phyloP scores from a whole-genome alignment of 441 rosid species.

The Eutrema salsugineum region DNA sequence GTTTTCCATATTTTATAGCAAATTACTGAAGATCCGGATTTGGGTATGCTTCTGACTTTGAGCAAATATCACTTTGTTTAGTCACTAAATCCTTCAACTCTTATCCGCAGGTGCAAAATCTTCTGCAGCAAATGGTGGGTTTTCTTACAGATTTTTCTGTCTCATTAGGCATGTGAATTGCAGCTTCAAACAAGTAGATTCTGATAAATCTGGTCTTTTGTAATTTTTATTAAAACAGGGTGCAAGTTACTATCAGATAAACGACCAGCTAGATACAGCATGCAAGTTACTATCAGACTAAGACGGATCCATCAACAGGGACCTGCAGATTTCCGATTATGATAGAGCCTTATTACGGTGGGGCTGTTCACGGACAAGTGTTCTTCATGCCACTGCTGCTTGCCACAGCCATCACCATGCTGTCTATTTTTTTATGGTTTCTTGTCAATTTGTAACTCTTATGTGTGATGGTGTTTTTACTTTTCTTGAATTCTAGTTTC shows the following conservation, averaged over 20 bases:
- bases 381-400: conserved; percentile 20
- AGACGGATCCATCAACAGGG: conserved; percentile 54
- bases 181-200: no score
- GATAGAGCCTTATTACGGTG: conserved; percentile 72
- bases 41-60: no score
- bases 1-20: no score
- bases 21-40: no score
- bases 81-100: no score
- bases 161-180: no score
- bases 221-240: no score
- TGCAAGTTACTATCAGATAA: conserved; percentile 85
- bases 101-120: no score
- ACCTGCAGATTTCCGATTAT: conserved; percentile 61
- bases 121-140: no score
- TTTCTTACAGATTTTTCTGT: no score
- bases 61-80: no score
- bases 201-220: no score
- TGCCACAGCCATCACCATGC: background rate
- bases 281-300: conserved; percentile 74
- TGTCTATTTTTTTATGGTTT: conserved; percentile 23
- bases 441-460: conserved; percentile 17
- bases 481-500: background rate
- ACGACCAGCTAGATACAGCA: conserved; percentile 72
- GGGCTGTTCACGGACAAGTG: conserved; percentile 20
- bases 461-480: conserved; percentile 5